Percentiles rank a stretch among this genome's conserved stretches.
These are phyloP conservation scores for Globomyces pollinis-pini DNA, from an alignment of 192 early-diverging fungal genomes.

Conservation along the genomic window DNA sequence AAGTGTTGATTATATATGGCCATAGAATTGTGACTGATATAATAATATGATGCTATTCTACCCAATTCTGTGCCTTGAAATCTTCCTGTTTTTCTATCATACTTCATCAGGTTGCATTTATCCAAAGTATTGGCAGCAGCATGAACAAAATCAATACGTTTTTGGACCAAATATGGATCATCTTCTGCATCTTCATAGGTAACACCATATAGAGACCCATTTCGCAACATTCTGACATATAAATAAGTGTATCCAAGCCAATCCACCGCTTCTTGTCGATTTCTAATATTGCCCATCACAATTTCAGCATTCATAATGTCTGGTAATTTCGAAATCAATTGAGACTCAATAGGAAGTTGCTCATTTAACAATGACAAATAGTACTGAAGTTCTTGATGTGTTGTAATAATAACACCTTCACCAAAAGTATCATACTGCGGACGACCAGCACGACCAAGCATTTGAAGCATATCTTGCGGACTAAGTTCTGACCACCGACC, in stretches of 20 bases:
- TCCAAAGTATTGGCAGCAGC: slow-evolving; percentile 79
- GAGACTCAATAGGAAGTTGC: slow-evolving; percentile 96
- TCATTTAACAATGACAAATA: slow-evolving; percentile 91
- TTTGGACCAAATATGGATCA: slow-evolving; percentile 73
- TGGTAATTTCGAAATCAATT: slow-evolving; percentile 77
- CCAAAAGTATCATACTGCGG: slow-evolving; percentile 94
- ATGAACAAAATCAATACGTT: slow-evolving; percentile 85
- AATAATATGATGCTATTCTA: slow-evolving; percentile 94
- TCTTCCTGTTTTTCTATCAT: slow-evolving; percentile 84
- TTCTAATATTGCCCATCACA: slow-evolving; percentile 83
- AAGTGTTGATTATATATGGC: slow-evolving; percentile 88
- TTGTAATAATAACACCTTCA: slow-evolving; percentile 95
- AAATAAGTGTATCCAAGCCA: slow-evolving; percentile 96
- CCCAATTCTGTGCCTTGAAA: slow-evolving; percentile 88
- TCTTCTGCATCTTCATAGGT: slow-evolving; percentile 57
- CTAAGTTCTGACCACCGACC: slow-evolving; percentile 91
- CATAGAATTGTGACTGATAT: slow-evolving; percentile 88
- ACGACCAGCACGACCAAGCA: slow-evolving; percentile 95
- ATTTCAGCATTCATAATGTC: slow-evolving; percentile 97
- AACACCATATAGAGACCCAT: slow-evolving; percentile 80
- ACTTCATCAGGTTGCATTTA: slow-evolving; percentile 88
- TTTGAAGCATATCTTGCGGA: slow-evolving; percentile 96
- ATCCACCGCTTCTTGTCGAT: slow-evolving; percentile 86
- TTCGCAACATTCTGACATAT: slow-evolving; percentile 92
- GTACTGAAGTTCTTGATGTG: slow-evolving; percentile 86